Conservation (phyloP, 2,329 filamentous ascomycete species). For the Colletotrichum lentis region DNA sequence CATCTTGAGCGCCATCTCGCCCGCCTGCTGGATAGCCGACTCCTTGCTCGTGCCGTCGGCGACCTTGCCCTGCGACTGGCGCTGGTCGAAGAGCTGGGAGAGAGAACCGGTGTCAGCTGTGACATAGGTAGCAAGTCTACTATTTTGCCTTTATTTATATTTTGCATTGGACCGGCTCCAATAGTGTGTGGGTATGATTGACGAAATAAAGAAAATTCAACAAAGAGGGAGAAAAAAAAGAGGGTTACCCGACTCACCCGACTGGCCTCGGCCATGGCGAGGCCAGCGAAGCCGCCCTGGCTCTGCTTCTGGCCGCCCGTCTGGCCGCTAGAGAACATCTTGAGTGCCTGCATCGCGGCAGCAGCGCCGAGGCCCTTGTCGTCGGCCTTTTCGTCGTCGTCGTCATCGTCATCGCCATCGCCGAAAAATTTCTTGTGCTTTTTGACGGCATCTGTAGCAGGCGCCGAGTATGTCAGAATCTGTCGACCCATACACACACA, state of each 20-base stretch:
- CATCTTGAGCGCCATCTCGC: slow-evolving; percentile 89
- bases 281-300: slow-evolving; percentile 81
- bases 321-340: slow-evolving; percentile 74
- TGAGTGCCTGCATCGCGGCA: slow-evolving; percentile 82
- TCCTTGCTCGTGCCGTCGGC: slow-evolving; percentile 76
- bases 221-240: background rate
- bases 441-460: slow-evolving; percentile 67
- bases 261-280: slow-evolving; percentile 88
- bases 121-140: too few relatives aligned
- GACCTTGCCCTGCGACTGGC: slow-evolving; percentile 62
- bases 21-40: slow-evolving; percentile 78
- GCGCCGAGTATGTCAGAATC: slow-evolving; percentile 28
- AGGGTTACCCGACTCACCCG: slow-evolving; percentile 61
- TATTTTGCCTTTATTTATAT: too few relatives aligned
- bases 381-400: slow-evolving; percentile 56
- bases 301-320: slow-evolving; percentile 58
- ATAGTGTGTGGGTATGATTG: too few relatives aligned
- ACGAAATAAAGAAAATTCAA: too few relatives aligned
- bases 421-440: slow-evolving; percentile 81
- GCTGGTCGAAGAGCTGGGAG: slow-evolving; percentile 66
- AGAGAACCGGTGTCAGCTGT: background rate
- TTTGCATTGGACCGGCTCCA: too few relatives aligned
- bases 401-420: slow-evolving; percentile 56
- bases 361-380: slow-evolving; percentile 70
- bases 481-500: background rate